Evolutionary conservation across 192 early-diverging fungal genomes (phyloP).

Genomic region (Entomortierella beljakovae): DNA sequence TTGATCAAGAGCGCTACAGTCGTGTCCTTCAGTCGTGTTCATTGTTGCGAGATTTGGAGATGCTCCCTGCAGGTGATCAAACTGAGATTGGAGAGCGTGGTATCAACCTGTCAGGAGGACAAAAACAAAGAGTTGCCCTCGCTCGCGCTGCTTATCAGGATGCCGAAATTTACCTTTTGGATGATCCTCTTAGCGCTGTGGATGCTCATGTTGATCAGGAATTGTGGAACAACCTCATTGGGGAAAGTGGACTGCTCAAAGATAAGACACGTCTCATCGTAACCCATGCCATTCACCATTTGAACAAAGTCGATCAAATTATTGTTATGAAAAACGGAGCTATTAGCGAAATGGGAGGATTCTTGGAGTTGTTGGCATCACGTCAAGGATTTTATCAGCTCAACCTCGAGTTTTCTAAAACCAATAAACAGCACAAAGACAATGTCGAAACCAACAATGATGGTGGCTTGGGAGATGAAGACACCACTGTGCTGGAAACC

Average conservation of each 20-base stretch:
- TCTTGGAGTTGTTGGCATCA: conserved; percentile 65
- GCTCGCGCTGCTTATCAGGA: conserved; percentile 86
- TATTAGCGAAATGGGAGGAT: conserved; percentile 74
- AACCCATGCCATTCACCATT: conserved; percentile 80
- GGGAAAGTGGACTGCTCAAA: conserved; percentile 81
- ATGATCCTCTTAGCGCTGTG: conserved; percentile 91
- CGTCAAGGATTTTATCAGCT: conserved; percentile 69
- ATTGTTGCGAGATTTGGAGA: conserved; percentile 26
- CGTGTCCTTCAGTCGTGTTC: conserved; percentile 9
- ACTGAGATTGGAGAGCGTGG: conserved; percentile 62
- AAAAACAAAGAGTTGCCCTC: conserved; percentile 89
- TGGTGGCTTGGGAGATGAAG: not conserved
- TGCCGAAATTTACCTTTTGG: conserved; percentile 76
- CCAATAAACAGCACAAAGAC: conserved; percentile 24
- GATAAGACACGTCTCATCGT: conserved; percentile 83
- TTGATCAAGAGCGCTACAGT: conserved; percentile 70
- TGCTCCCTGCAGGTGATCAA: conserved; percentile 47
- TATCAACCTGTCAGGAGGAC: conserved; percentile 79
- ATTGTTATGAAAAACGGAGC: conserved; percentile 78
- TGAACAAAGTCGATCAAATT: conserved; percentile 75
- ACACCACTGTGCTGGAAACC: conserved; percentile 64
- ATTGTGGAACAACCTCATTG: conserved; percentile 61
- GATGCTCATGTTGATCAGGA: conserved; percentile 71
- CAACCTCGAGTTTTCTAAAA: conserved; percentile 71
- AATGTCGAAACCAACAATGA: conserved; percentile 21